phyloP scores from a whole-genome alignment of 139 green algal species.

The Gonium pectorale region DNA sequence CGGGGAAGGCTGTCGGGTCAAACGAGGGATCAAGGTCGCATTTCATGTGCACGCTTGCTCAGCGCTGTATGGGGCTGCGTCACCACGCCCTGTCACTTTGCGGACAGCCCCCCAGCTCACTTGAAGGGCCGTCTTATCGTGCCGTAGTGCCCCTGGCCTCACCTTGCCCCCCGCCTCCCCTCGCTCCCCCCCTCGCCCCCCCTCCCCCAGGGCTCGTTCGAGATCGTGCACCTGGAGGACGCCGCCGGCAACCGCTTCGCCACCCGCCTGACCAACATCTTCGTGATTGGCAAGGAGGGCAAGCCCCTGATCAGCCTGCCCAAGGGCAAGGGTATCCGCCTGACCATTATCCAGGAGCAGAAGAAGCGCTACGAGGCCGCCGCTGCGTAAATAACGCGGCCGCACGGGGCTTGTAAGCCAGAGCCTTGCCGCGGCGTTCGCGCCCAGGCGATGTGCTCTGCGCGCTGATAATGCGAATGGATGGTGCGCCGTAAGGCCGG shows the following conservation, averaged over 20 bases:
- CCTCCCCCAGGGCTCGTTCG: conserved; percentile 58
- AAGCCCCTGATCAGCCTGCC: conserved; percentile 96
- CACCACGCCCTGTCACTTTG: no score
- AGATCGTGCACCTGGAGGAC: conserved; percentile 98
- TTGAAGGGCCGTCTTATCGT: no score
- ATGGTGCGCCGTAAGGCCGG: no score
- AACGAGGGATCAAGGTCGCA: no score
- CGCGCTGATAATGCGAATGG: no score
- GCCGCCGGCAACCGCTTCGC: conserved; percentile 92
- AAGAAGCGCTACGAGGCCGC: conserved; percentile 82
- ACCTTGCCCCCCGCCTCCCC: no score
- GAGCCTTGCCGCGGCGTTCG: background rate
- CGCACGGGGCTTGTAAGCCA: background rate
- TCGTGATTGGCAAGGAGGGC: conserved; percentile 97
- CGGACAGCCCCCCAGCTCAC: no score
- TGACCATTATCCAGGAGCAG: conserved; percentile 98
- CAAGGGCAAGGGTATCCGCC: conserved; percentile 98
- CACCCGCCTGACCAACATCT: conserved; percentile 96
- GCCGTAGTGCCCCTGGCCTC: no score
- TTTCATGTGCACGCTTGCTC: no score
- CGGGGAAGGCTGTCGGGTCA: no score
- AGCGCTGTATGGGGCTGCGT: no score
- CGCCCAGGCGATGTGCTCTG: background rate
- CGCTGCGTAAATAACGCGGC: conserved; percentile 31
- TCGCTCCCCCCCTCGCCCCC: no score